Evolutionary conservation across 176 grass and related monocot genomes (phyloP).

Genomic region (Sorghum bicolor): Sorghum_bicolor_NCBIv3 NC_012875.2:58782501-58783000

Average conservation of each 20-base stretch:
- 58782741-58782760: background rate
- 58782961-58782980: constrained; percentile 7
- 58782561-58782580: background rate
- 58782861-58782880: background rate
- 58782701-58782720: background rate
- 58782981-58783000: background rate
- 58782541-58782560: background rate
- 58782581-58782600: background rate
- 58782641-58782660: background rate
- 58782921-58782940: background rate
- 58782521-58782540: background rate
- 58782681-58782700: background rate
- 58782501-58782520: too few relatives aligned
- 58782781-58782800: constrained; percentile 1
- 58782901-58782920: background rate
- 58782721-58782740: background rate
- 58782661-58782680: background rate
- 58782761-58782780: background rate
- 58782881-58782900: constrained; percentile 14
- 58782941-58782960: constrained; percentile 14
- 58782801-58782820: background rate
- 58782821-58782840: constrained; percentile 8
- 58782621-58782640: background rate
- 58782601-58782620: background rate
- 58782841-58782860: constrained; percentile 15